Evolutionary conservation across 768 basidiomycete genomes (phyloP), one percentile per base, ranked within the genome.

Genomic region (Kwoniella europaea): DNA sequence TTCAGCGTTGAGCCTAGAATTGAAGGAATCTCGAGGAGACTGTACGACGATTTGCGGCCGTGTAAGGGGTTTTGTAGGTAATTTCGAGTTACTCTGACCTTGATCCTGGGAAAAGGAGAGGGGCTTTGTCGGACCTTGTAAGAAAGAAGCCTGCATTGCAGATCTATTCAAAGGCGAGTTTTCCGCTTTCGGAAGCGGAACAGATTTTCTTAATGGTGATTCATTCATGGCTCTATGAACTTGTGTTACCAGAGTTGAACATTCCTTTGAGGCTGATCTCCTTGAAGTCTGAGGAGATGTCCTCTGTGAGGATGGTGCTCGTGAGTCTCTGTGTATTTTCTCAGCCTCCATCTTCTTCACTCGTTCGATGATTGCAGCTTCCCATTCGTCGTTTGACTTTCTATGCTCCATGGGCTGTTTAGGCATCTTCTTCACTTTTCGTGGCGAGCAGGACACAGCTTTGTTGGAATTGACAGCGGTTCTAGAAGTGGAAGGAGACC

Each of bases 131-230:
- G 58, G 18, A 13, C 3, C 7, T 16, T 60, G 16, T 29, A 15
- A 10, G 6, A 15, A 3, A 29, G 27, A 13, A 18, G 24, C 41
- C 13, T 42, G 22, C 9, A 5, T 46, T n/a, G 41, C 1, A 18
- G 9, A 41, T 43, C 12, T 15, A 0, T 24, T 20, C 1, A n/a
- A 22, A 20, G 35, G 18, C 18, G 43, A 46, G 18, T 62, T 18
- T 15, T 29, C 13, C 15, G 1, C 9, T 10, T 13, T n/a, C 10
- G 41, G 54, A 4, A 65, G 54, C 3, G 53, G 53, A 12, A 57
- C 20, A 44, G 22, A 6, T n/a, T 16, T 55, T 18, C 56, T 65
- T 7, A 65, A 35, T n/a, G 64, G 64, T 10, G 64, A 65, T 56
- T 56, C 29, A 29, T 12, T 2, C n/a, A 22, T 35, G 15, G 27